Base-by-base conservation (phyloP, 1,284 basidiomycete species). In the Austroboletus niveus region DNA sequence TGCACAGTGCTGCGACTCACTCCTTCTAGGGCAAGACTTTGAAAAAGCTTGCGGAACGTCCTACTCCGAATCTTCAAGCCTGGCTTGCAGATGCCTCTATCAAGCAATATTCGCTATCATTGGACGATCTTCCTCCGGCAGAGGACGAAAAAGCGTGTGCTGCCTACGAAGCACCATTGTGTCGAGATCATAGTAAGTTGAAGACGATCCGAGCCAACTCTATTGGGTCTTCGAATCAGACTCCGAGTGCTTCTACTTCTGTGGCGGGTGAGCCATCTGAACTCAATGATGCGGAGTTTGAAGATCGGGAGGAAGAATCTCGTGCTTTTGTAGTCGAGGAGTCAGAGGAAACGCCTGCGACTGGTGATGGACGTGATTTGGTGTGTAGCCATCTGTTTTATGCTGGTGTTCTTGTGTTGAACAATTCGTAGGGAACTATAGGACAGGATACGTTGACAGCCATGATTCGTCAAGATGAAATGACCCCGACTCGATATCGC, bases 401-500 rank as follows among this genome's bases (percentile, higher is more conserved):
- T 49, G 7, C 5, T 40, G 29, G 7, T 38, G 31, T 29, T 47
- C 12, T 36, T 29, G 12, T 47, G 35, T 57, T 65, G 32, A 63
- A 54, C 46, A 17, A 27, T 39, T 35, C 15, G 12, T 57, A 84
- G 85, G 85, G 84, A 29, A 58, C 62, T 10, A 82, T 88, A 51
- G 77, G 82, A 15, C 84, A 87, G 57, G 84, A 87, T 59, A 79
- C 83, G 1, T 69, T 88, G 36, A 77, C 80, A 42, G 70, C 75
- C 11, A 85, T 85, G 82, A 87, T 88, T 58, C 77, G 82, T 39
- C 80, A 83, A 45, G 85, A 88, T 57, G 85, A 87, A 64, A 68
- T 79, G 54, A 69, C 75, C n/a, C 81, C 81, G n/a, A 69, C 74
- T 22, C 75, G 81, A 40, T 73, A 75, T 29, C 71, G 82, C 31